phyloP scores from a whole-genome alignment of 371 early-diverging fungal species.

The Circinella minor region DNA sequence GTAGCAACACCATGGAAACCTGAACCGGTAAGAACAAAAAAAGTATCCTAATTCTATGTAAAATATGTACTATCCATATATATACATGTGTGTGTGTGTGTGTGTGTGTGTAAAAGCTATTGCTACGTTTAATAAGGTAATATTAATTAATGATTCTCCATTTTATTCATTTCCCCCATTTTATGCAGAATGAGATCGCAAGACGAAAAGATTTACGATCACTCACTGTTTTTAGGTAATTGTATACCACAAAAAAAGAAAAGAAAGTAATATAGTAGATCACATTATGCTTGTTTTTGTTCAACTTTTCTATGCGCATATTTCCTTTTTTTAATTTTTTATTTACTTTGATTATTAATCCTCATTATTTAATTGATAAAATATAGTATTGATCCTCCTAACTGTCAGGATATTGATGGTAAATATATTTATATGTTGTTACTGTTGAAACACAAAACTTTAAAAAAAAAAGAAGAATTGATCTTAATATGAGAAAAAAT shows the following conservation, averaged over 20 bases:
- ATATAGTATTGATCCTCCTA: slow-evolving; percentile 89
- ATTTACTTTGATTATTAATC: neutral
- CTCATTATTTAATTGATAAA: neutral
- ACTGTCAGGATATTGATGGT: slow-evolving; percentile 92
- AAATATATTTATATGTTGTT: neutral
- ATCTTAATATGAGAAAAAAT: neutral
- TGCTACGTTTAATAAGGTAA: neutral
- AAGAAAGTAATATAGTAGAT: neutral
- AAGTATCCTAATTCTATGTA: neutral
- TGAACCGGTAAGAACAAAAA: slow-evolving; percentile 27
- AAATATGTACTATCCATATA: neutral
- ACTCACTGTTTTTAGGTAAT: slow-evolving; percentile 48
- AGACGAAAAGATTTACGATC: slow-evolving; percentile 61
- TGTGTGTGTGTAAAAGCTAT: neutral
- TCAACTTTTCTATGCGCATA: neutral
- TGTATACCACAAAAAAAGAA: neutral
- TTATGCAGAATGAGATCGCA: slow-evolving; percentile 51
- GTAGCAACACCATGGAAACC: slow-evolving; percentile 63
- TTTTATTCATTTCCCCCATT: no score
- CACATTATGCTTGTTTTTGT: neutral
- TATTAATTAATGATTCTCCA: neutral
- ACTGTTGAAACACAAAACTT: no score
- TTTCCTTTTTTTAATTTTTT: neutral
- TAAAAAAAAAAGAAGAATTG: neutral
- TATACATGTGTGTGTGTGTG: no score